Evolutionary conservation across 345 rosid species (phyloP), one percentile per base, ranked within the genome.

Genomic region (Boechera stricta): DNA sequence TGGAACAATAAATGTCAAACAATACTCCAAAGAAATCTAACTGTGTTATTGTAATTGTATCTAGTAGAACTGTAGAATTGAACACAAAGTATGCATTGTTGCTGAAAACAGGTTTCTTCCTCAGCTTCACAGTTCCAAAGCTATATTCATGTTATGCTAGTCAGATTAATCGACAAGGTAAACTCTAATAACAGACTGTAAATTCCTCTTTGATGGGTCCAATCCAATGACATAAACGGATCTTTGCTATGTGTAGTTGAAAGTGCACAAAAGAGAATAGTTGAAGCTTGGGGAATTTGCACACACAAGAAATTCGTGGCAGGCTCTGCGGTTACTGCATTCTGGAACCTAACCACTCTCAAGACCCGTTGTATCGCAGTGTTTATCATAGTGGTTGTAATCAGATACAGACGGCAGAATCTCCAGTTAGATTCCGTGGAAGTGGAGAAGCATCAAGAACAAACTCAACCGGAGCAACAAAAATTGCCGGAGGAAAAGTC

Each of bases 341-440:
- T 92, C 72, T 95, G 99, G 99, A 90, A 91, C 76, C 77, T 95
- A n/a, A 86, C 98, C n/a, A 74, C 88, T 29, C 57, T 88, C 69
- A 95, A 84, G 83, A 88, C 93, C 56, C 93, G 99, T n/a, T 81
- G 91, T 61, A 85, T 95, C 45, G 84, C 94, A 92, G 98, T 87
- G 71, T 94, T 94, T 80, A 86, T 94, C 82, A 77, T 85, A 3
- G 60, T 90, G 67, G 99, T 92, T 12, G 83, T 90, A 31, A 71
- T 94, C 76, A 84, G 89, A 33, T 89, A 84, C 82, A 84, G 69
- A 73, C 84, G 89, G 68, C 88, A 87, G 73, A 88, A 85, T 52
- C 71, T 85, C 9, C 65, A n/a, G 64, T 48, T 80, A 47, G 82
- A 73, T 6, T 65, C 71, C 12, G 86, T 73, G 58, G 87, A 55